phyloP scores from a whole-genome alignment of 768 basidiomycete genomes.

The Termitomyces sp. region DNA sequence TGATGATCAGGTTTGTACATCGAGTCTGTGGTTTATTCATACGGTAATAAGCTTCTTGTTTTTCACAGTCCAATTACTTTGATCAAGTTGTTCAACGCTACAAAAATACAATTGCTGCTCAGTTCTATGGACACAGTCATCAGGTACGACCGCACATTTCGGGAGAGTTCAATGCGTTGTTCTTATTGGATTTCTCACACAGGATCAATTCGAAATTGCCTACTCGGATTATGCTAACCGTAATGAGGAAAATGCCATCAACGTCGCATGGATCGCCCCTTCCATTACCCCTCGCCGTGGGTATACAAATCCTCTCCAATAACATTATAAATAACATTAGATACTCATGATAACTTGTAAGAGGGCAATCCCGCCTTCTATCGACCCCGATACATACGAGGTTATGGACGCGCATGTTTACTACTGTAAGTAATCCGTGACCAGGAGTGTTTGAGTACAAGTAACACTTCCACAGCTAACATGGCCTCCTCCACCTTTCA shows the following conservation, averaged over 20 bases:
- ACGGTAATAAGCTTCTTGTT: neutral
- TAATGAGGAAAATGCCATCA: slow-evolving; percentile 37
- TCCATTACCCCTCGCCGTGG: slow-evolving; percentile 53
- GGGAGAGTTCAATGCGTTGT: neutral
- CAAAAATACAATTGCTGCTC: slow-evolving; percentile 49
- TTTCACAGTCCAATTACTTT: slow-evolving; percentile 51
- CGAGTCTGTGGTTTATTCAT: neutral
- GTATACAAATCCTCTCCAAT: slow-evolving; percentile 9
- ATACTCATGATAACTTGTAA: slow-evolving; percentile 12
- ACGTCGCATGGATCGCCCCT: slow-evolving; percentile 45
- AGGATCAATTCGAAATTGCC: slow-evolving; percentile 43
- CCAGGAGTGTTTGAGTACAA: neutral
- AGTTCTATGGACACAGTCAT: slow-evolving; percentile 61
- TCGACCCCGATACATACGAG: slow-evolving; percentile 64
- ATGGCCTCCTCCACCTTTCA: slow-evolving; percentile 39
- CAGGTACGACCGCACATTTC: slow-evolving; percentile 18
- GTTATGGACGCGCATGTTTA: slow-evolving; percentile 53
- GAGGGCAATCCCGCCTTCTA: slow-evolving; percentile 49
- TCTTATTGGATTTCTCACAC: neutral
- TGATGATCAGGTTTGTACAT: slow-evolving; percentile 39
- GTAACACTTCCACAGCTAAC: slow-evolving; percentile 26
- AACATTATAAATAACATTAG: neutral
- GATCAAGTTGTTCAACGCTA: slow-evolving; percentile 59
- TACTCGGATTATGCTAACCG: slow-evolving; percentile 49
- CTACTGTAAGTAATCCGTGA: slow-evolving; percentile 29